Evolutionary conservation across 768 basidiomycete species (phyloP).

Genomic region (Suillus spraguei): DNA sequence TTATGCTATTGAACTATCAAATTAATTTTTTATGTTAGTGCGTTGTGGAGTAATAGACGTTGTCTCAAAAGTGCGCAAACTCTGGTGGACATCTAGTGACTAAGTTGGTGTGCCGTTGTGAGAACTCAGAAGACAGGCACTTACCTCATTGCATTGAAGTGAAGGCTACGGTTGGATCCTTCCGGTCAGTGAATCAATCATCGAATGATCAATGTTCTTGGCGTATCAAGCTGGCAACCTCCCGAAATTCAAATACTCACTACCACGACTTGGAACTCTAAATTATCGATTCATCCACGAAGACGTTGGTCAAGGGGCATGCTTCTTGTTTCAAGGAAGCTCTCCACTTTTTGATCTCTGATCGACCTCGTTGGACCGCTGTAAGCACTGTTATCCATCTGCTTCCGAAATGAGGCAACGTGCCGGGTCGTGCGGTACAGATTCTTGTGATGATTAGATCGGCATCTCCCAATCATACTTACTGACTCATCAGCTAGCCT

Average conservation of each 20-base stretch:
- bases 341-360: background rate
- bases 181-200: too few species aligned
- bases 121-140: too few species aligned
- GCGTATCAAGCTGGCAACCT: background rate
- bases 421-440: background rate
- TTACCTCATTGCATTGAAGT: too few species aligned
- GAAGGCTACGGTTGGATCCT: too few species aligned
- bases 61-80: too few species aligned
- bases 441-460: background rate
- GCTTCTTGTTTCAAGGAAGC: background rate
- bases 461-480: constrained; percentile 1
- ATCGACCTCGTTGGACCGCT: background rate
- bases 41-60: too few species aligned
- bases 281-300: constrained; percentile 7
- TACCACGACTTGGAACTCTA: background rate
- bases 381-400: constrained; percentile 2
- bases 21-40: too few species aligned
- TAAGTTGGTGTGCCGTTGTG: too few species aligned
- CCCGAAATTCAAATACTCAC: background rate
- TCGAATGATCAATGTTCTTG: background rate
- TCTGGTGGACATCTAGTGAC: too few species aligned
- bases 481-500: background rate
- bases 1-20: too few species aligned
- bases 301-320: background rate
- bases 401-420: constrained; percentile 9